A percentile compares a stretch with the other conserved stretches of the same genome.
phyloP scores from a whole-genome alignment of 2,329 filamentous ascomycete species.

The Fusarium haematococcum region DNA sequence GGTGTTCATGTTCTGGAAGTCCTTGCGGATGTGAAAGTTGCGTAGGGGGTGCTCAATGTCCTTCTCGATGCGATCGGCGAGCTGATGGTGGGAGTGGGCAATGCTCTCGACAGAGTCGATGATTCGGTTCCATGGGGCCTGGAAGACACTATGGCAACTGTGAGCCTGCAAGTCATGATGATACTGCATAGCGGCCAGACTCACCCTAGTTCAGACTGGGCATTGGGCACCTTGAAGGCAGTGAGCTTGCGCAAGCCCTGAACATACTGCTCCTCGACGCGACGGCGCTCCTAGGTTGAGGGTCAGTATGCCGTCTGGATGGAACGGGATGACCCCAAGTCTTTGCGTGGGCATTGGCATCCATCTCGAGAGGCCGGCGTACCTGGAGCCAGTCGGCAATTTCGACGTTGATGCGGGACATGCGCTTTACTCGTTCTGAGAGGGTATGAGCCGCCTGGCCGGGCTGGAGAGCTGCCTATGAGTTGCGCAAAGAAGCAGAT shows the following conservation, averaged over 20 bases:
- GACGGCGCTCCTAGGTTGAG: constrained; percentile 81
- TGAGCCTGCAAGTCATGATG: constrained; percentile 23
- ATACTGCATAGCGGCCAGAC: constrained; percentile 44
- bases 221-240: constrained; percentile 78
- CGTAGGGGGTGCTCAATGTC: constrained; percentile 90
- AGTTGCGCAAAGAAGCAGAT: constrained; percentile 33
- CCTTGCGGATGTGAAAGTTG: constrained; percentile 78
- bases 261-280: constrained; percentile 91
- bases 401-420: constrained; percentile 86
- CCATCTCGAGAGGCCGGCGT: constrained; percentile 47
- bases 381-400: constrained; percentile 98
- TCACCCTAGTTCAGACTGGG: constrained; percentile 88
- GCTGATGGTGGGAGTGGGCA: constrained; percentile 84
- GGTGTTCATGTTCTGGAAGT: constrained; percentile 83
- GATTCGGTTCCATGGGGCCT: constrained; percentile 90
- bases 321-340: neutral
- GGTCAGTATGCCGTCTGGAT: constrained; percentile 19
- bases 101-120: constrained; percentile 82
- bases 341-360: constrained; percentile 17
- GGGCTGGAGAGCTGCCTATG: constrained; percentile 83
- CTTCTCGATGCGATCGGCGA: constrained; percentile 84
- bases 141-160: constrained; percentile 78
- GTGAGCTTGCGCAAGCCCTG: constrained; percentile 84
- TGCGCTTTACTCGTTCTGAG: constrained; percentile 88
- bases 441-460: constrained; percentile 83